A percentile compares a stretch with the other conserved stretches of the same genome.
Evolutionary conservation across 345 rosid species (phyloP).

Genomic region (Moricandia arvensis): DNA sequence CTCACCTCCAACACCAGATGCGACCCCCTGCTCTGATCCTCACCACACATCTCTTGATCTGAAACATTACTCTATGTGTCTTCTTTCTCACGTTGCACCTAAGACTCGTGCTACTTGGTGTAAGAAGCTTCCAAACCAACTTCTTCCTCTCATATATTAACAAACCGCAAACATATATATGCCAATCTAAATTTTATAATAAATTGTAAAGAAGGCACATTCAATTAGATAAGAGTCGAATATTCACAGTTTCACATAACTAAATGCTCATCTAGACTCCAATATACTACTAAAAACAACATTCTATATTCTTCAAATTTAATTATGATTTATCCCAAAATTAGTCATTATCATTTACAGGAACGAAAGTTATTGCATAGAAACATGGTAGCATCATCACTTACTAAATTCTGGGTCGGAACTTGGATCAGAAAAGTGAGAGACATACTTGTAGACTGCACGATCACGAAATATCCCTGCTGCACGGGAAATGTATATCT

Average conservation of each 20-base stretch:
- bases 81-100: slow-evolving; percentile 91
- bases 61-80: slow-evolving; percentile 97
- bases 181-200: too few relatives aligned
- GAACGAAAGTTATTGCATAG: neutral
- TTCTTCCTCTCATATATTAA: neutral
- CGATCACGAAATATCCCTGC: neutral
- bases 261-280: neutral
- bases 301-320: neutral
- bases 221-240: neutral
- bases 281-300: neutral
- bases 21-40: too few relatives aligned
- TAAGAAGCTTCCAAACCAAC: slow-evolving; percentile 58
- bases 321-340: neutral
- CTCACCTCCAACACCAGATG: too few relatives aligned
- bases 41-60: slow-evolving; percentile 83
- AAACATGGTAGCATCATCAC: neutral
- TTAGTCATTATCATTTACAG: neutral
- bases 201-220: too few relatives aligned
- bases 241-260: neutral
- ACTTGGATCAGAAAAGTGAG: too few relatives aligned
- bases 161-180: neutral
- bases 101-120: slow-evolving; percentile 81
- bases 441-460: too few relatives aligned
- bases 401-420: neutral
- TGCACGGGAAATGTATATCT: too few relatives aligned